Conservation (phyloP, 805 yeast species). For the Saturnispora serradocipensis region DNA sequence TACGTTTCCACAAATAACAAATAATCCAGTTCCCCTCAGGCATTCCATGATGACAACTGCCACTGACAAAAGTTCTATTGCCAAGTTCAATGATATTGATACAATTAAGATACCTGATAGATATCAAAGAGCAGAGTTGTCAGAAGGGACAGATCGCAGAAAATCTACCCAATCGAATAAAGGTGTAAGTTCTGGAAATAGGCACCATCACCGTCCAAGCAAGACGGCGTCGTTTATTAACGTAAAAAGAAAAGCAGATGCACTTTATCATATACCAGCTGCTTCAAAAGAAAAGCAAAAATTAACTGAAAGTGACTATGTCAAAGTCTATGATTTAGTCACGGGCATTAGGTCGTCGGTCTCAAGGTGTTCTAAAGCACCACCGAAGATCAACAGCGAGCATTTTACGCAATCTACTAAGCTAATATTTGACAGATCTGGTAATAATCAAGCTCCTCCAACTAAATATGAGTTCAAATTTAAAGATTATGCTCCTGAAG, state of each 20-base stretch:
- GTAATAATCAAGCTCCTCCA: constrained; percentile 85
- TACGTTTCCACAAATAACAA: constrained; percentile 2
- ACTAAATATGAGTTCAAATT: constrained; percentile 93
- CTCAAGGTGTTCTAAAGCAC: constrained; percentile 79
- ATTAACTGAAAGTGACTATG: constrained; percentile 72
- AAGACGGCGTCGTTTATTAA: constrained; percentile 20
- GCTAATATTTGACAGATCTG: constrained; percentile 76
- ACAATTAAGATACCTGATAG: constrained; percentile 25
- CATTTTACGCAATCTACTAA: constrained; percentile 73
- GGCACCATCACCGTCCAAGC: not conserved
- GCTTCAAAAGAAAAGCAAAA: constrained; percentile 16
- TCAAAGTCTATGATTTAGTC: constrained; percentile 93
- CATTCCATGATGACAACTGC: constrained; percentile 6
- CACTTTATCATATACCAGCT: constrained; percentile 25
- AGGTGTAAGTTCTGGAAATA: constrained; percentile 1
- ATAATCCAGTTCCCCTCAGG: not conserved
- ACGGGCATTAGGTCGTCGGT: constrained; percentile 96
- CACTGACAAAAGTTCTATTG: constrained; percentile 18
- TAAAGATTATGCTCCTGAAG: constrained; percentile 93
- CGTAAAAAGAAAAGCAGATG: constrained; percentile 20
- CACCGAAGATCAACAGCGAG: constrained; percentile 57
- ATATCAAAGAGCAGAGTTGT: constrained; percentile 16
- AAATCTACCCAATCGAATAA: not conserved
- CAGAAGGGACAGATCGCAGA: not conserved
- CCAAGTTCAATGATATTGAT: constrained; percentile 17